phyloP scores from a whole-genome alignment of 2,329 filamentous ascomycete genomes.

The Teratosphaeria gauchensis region DNA sequence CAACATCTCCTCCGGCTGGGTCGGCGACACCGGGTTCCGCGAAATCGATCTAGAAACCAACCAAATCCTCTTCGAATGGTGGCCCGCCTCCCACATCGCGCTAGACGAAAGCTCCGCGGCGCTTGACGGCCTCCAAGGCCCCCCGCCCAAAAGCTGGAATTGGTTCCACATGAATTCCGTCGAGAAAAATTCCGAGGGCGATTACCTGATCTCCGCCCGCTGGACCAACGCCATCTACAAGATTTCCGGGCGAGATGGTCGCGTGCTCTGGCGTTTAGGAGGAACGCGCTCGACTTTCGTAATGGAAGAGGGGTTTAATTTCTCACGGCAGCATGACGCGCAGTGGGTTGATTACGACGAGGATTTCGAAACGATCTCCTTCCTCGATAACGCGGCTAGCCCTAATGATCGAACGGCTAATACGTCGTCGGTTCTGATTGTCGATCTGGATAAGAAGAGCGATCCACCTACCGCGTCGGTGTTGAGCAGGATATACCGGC shows the following conservation, averaged over 20 bases:
- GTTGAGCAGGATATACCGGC: not conserved
- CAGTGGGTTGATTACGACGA: not conserved
- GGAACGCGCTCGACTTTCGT: constrained; percentile 15
- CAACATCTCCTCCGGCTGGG: not conserved
- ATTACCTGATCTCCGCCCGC: constrained; percentile 31
- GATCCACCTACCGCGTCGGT: not conserved
- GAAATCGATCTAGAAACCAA: constrained; percentile 27
- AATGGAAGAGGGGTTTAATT: constrained; percentile 9
- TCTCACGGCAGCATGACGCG: constrained; percentile 28
- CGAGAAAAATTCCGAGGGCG: constrained; percentile 28
- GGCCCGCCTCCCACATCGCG: constrained; percentile 23
- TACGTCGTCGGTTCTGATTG: not conserved
- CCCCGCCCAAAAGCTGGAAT: constrained; percentile 6
- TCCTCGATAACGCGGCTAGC: constrained; percentile 4
- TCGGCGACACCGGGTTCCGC: constrained; percentile 6
- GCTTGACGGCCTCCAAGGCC: not conserved
- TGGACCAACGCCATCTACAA: constrained; percentile 31
- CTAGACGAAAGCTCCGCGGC: constrained; percentile 23
- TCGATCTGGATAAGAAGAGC: not conserved
- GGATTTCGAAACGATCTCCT: constrained; percentile 3
- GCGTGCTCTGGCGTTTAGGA: constrained; percentile 30
- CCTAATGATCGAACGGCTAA: not conserved
- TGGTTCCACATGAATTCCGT: constrained; percentile 29
- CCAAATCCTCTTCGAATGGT: constrained; percentile 27
- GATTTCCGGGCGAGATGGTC: constrained; percentile 25